Percentiles rank a stretch among this genome's conserved stretches.
Evolutionary conservation across 2,329 filamentous ascomycete species (phyloP).

Genomic region (Chrysoporthe puriensis): DNA sequence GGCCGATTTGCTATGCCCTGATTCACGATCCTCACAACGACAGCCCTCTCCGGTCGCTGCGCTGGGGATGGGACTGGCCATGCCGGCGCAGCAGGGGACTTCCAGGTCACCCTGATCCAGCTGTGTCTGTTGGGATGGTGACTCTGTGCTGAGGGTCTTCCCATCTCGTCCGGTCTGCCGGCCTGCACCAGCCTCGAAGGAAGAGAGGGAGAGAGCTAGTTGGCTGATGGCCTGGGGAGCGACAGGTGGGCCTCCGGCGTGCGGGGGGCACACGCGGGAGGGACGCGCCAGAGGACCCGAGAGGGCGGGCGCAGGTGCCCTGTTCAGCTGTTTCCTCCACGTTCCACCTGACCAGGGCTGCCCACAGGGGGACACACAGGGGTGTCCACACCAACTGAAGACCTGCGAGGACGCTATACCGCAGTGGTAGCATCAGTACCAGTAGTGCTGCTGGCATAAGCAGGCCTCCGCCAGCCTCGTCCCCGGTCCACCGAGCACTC

Average conservation of each 20-base stretch:
- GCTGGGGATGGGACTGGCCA: neutral
- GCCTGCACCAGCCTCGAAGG: constrained; percentile 3
- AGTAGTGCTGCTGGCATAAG: neutral
- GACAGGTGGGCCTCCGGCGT: neutral
- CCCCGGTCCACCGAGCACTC: too few relatives aligned
- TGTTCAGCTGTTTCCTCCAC: constrained; percentile 25
- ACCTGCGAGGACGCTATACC: too few relatives aligned
- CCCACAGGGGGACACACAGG: neutral
- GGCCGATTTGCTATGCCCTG: too few relatives aligned
- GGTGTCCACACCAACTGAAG: neutral
- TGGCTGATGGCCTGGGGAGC: neutral
- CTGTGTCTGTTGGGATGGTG: too few relatives aligned
- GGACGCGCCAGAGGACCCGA: constrained; percentile 1
- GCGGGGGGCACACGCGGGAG: neutral
- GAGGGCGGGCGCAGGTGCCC: constrained; percentile 23
- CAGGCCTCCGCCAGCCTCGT: constrained; percentile 15
- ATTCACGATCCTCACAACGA: neutral
- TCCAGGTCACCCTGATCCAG: too few relatives aligned
- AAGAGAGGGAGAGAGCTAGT: neutral
- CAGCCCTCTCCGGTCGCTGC: neutral
- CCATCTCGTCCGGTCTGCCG: neutral
- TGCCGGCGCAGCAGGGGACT: too few relatives aligned
- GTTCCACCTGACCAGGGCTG: constrained; percentile 21
- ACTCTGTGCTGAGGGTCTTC: too few relatives aligned
- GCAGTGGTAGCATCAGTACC: too few relatives aligned